Conservation (phyloP, 495 filamentous ascomycete genomes). For the Penicillium canariense region DNA sequence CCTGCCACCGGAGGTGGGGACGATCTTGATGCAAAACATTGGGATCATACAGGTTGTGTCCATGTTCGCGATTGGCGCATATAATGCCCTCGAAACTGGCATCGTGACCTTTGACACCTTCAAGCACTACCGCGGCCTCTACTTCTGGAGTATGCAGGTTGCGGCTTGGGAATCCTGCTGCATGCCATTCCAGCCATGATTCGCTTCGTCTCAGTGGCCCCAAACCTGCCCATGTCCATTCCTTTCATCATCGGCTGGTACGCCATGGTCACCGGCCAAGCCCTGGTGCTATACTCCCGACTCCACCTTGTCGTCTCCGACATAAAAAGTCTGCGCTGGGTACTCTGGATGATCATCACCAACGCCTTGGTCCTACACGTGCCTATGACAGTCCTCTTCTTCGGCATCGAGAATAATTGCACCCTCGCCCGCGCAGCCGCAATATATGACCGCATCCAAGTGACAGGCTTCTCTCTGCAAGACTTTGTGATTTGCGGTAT, state of each 20-base stretch:
- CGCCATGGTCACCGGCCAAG: slow-evolving; percentile 61
- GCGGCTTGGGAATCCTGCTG: slow-evolving; percentile 29
- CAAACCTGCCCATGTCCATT: background rate
- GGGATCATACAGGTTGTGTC: slow-evolving; percentile 5
- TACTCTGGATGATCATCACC: slow-evolving; percentile 56
- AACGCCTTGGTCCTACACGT: slow-evolving; percentile 46
- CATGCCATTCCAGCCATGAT: slow-evolving; percentile 20
- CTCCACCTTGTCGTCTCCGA: slow-evolving; percentile 57
- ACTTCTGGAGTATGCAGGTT: slow-evolving; percentile 40
- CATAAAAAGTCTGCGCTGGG: slow-evolving; percentile 33
- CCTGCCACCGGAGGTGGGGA: slow-evolving; percentile 7
- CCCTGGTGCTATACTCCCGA: slow-evolving; percentile 62
- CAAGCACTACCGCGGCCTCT: slow-evolving; percentile 33
- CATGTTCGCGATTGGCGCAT: slow-evolving; percentile 29
- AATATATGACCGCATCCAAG: slow-evolving; percentile 54
- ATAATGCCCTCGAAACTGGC: slow-evolving; percentile 31
- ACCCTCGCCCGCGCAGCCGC: slow-evolving; percentile 30
- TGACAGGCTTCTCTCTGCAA: slow-evolving; percentile 54
- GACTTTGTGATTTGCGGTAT: slow-evolving; percentile 55
- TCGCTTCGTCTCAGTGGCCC: background rate
- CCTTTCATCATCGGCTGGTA: slow-evolving; percentile 52
- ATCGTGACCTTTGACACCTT: slow-evolving; percentile 36
- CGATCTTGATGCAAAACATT: slow-evolving; percentile 11
- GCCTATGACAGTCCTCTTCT: slow-evolving; percentile 52
- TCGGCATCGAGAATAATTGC: slow-evolving; percentile 23